A percentile compares a stretch with the other conserved stretches of the same genome.
Conservation (phyloP, 352 stramenopile species). For the Paralagenidium karlingii region DNA sequence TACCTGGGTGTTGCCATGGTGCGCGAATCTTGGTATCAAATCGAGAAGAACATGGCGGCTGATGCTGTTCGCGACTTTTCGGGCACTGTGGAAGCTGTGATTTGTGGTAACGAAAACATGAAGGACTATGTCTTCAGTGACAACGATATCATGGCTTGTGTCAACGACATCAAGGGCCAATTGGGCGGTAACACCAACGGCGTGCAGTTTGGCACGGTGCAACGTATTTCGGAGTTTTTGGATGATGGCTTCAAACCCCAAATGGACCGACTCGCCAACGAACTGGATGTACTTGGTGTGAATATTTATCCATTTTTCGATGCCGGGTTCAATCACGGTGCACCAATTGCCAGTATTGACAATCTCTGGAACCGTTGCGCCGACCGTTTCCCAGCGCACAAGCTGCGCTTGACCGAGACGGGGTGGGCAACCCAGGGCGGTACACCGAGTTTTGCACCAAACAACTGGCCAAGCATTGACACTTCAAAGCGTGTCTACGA, state of each 20-base stretch:
- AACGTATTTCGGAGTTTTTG: conserved; percentile 13
- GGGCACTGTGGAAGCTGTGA: conserved; percentile 26
- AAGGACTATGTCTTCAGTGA: too few species aligned
- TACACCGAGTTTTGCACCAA: conserved; percentile 1
- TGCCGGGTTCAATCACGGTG: conserved; percentile 8
- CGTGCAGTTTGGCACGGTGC: conserved; percentile 3
- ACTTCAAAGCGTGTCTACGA: conserved; percentile 7
- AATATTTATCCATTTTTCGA: conserved; percentile 35
- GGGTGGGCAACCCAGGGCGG: conserved; percentile 12
- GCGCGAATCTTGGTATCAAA: too few species aligned
- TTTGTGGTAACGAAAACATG: conserved; percentile 31
- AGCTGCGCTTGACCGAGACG: conserved; percentile 19
- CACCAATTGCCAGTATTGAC: conserved; percentile 10
- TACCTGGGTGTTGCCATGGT: conserved; percentile 35
- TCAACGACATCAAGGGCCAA: conserved; percentile 16
- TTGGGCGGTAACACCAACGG: background rate
- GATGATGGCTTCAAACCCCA: conserved; percentile 4
- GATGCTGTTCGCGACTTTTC: conserved; percentile 24
- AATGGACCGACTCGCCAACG: conserved; percentile 5
- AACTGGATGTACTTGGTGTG: conserved; percentile 5
- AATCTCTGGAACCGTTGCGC: conserved; percentile 10
- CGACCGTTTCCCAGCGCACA: conserved; percentile 10
- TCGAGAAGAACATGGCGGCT: conserved; percentile 25
- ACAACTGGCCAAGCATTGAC: conserved; percentile 5
- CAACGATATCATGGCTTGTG: conserved; percentile 12